These are phyloP conservation scores for Penicillium psychrosexuale DNA, from an alignment of 2,329 filamentous ascomycete genomes.

Conservation along the genomic window DNA sequence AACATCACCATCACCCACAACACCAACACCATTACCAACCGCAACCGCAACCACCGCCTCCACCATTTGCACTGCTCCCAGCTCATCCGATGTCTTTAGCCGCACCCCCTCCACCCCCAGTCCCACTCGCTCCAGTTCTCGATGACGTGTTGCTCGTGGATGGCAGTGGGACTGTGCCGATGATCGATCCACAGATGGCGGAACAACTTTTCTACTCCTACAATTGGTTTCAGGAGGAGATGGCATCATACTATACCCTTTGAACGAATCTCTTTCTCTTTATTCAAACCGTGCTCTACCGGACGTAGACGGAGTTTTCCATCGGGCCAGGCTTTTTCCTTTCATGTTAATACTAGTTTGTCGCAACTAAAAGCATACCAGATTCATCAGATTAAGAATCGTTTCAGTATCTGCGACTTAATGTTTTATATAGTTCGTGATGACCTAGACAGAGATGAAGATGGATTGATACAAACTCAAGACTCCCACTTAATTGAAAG, in stretches of 20 bases:
- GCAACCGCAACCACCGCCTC: not conserved
- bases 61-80: conserved; percentile 14
- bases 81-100: conserved; percentile 20
- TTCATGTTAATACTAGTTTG: not conserved
- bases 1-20: conserved; percentile 19
- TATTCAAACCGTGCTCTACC: not conserved
- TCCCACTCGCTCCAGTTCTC: conserved; percentile 34
- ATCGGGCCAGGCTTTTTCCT: not conserved
- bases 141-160: conserved; percentile 38
- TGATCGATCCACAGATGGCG: conserved; percentile 37
- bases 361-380: not conserved
- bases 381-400: not conserved
- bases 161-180: conserved; percentile 28
- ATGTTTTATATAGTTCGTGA: not conserved
- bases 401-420: not conserved
- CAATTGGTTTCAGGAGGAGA: conserved; percentile 41
- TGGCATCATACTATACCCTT: conserved; percentile 40
- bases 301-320: conserved; percentile 5
- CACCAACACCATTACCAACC: conserved; percentile 12
- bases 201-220: conserved; percentile 40
- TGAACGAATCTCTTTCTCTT: conserved; percentile 18
- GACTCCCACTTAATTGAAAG: too few species aligned
- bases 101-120: conserved; percentile 19
- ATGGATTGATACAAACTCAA: not conserved
- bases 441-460: not conserved